Conservation (phyloP, 768 basidiomycete species). For the Termitomyces eurrhizus region DNA sequence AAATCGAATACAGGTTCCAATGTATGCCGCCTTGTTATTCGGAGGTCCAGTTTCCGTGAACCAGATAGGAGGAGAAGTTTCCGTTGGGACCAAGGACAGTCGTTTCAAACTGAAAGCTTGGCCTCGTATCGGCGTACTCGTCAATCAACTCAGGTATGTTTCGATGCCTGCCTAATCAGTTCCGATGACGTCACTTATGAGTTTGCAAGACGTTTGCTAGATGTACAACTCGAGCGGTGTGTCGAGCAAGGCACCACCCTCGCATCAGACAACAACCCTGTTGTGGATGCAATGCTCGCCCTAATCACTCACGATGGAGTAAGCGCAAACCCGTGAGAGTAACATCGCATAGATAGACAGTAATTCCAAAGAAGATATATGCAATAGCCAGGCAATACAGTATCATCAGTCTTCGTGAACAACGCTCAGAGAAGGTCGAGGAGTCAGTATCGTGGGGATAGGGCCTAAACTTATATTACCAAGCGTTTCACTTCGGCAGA, state of each 20-base stretch:
- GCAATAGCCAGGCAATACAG: not conserved
- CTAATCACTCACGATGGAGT: slow-evolving; percentile 20
- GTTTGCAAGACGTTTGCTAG: slow-evolving; percentile 55
- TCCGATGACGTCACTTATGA: not conserved
- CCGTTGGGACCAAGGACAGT: slow-evolving; percentile 49
- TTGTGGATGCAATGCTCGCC: slow-evolving; percentile 39
- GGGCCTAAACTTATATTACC: slow-evolving; percentile 2
- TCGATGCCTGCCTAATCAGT: not conserved
- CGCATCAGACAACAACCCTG: slow-evolving; percentile 46
- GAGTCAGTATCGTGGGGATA: not conserved
- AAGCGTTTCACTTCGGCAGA: slow-evolving; percentile 24
- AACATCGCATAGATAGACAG: not conserved
- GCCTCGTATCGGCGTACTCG: slow-evolving; percentile 88
- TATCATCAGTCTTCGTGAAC: not conserved
- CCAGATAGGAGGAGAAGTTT: slow-evolving; percentile 76
- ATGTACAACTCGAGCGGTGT: slow-evolving; percentile 59
- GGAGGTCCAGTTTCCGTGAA: slow-evolving; percentile 78
- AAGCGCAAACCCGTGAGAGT: slow-evolving; percentile 4
- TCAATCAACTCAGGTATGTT: slow-evolving; percentile 76
- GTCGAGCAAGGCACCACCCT: slow-evolving; percentile 59
- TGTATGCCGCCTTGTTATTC: slow-evolving; percentile 83
- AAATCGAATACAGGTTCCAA: slow-evolving; percentile 54
- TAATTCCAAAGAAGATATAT: not conserved
- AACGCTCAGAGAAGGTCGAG: not conserved
- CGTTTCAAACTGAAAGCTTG: slow-evolving; percentile 68